Evolutionary conservation across 2,329 filamentous ascomycete species (phyloP).

Genomic region (Botrytis galanthina): DNA sequence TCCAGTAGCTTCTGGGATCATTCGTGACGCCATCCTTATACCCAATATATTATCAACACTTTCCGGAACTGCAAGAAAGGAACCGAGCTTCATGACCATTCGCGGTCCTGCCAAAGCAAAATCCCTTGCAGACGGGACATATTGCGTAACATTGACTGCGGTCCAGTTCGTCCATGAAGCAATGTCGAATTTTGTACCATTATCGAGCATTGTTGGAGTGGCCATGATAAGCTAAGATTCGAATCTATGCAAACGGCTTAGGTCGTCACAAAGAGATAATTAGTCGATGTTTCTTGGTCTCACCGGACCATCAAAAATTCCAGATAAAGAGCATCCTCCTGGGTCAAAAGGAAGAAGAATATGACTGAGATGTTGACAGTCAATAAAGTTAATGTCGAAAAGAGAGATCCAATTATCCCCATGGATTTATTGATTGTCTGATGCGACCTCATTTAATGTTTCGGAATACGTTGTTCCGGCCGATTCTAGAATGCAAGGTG

Average conservation of each 20-base stretch:
- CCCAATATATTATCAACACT: conserved; percentile 53
- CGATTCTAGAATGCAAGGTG: background rate
- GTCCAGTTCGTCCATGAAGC: conserved; percentile 55
- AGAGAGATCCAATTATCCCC: background rate
- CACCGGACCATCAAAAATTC: conserved; percentile 15
- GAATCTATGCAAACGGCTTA: conserved; percentile 5
- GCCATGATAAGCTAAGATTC: conserved; percentile 27
- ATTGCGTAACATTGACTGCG: conserved; percentile 52
- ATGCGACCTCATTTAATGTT: background rate
- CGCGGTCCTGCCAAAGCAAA: conserved; percentile 68
- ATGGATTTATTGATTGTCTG: background rate
- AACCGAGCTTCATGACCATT: conserved; percentile 66
- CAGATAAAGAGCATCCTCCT: conserved; percentile 19
- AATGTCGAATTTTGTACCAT: conserved; percentile 43
- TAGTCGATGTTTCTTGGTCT: conserved; percentile 15
- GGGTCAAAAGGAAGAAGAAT: background rate
- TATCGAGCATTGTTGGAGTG: conserved; percentile 27
- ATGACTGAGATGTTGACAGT: background rate
- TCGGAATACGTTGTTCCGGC: conserved; percentile 8
- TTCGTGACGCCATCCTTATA: conserved; percentile 54
- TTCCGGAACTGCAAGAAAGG: conserved; percentile 60
- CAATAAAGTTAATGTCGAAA: background rate
- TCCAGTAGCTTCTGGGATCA: conserved; percentile 58
- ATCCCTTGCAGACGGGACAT: conserved; percentile 65
- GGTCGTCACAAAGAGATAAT: conserved; percentile 17